These are phyloP conservation scores for Gossypium mustelinum DNA, from an alignment of 345 rosid genomes.

Conservation along the genomic window DNA sequence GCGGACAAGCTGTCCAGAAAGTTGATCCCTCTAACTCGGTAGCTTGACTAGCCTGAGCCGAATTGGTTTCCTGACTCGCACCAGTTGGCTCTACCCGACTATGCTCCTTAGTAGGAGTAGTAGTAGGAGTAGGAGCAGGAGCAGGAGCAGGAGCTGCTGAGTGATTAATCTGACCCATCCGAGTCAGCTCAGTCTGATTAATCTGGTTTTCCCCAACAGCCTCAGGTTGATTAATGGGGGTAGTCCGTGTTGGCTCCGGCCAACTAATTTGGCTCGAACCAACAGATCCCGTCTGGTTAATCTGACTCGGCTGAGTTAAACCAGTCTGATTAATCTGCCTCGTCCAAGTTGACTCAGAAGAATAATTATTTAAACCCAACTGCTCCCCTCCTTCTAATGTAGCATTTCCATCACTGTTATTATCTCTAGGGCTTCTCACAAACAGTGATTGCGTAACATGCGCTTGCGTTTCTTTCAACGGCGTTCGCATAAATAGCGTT, in stretches of 20 bases:
- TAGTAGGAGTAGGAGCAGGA: conserved; percentile 5
- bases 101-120: not conserved
- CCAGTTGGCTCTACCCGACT: not conserved
- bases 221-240: not conserved
- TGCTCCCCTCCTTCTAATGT: conserved; percentile 18
- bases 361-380: conserved; percentile 24
- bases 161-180: not conserved
- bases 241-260: not conserved
- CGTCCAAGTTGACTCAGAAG: conserved; percentile 19
- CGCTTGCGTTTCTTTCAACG: not conserved
- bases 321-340: not conserved
- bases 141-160: conserved; percentile 17
- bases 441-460: not conserved
- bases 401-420: not conserved
- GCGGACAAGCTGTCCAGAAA: conserved; percentile 95
- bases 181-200: not conserved
- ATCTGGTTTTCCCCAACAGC: not conserved
- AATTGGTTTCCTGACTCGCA: conserved; percentile 5
- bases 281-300: conserved; percentile 5
- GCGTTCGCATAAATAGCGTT: not conserved
- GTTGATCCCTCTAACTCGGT: conserved; percentile 28
- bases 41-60: conserved; percentile 19
- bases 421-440: conserved; percentile 14
- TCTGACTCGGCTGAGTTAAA: conserved; percentile 11
- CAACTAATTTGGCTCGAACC: not conserved